Conservation (phyloP, 768 basidiomycete genomes). For the Russula ochroleuca region DNA sequence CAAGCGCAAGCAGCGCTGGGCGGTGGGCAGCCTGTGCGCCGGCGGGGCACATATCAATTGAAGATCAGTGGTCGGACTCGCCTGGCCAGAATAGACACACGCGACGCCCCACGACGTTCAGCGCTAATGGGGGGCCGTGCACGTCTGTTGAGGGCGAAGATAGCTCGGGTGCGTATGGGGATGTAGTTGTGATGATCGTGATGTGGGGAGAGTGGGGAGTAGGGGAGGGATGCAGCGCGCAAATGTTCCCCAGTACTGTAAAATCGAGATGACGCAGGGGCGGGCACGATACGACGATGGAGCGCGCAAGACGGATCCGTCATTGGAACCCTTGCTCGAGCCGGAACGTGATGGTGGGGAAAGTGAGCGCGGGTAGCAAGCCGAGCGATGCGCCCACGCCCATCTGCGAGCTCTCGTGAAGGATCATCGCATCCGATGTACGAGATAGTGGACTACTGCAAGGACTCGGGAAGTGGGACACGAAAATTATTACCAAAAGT, state of each 20-base stretch:
- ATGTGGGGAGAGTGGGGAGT: constrained; percentile 26
- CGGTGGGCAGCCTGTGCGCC: constrained; percentile 18
- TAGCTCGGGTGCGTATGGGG: neutral
- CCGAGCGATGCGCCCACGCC: constrained; percentile 57
- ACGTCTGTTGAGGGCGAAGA: constrained; percentile 18
- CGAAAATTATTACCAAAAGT: no score
- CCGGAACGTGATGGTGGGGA: constrained; percentile 56
- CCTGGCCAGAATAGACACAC: neutral
- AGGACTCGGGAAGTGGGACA: no score
- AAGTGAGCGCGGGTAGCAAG: constrained; percentile 49
- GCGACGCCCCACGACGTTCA: constrained; percentile 14
- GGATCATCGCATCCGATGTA: constrained; percentile 50
- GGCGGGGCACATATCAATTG: constrained; percentile 10
- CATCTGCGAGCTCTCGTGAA: constrained; percentile 65
- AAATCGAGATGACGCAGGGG: constrained; percentile 54
- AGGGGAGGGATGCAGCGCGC: constrained; percentile 59
- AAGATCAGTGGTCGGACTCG: no score
- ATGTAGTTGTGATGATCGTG: no score
- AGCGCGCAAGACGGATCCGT: constrained; percentile 62
- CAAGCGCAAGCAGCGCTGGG: constrained; percentile 6
- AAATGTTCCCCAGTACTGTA: constrained; percentile 54
- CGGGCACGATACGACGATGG: constrained; percentile 53
- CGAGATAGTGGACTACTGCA: no score
- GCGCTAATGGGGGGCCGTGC: constrained; percentile 20
- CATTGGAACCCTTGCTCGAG: constrained; percentile 65